These are phyloP conservation scores for Epipyxis sp. DNA, from an alignment of 108 stramenopile genomes.

Conservation along the genomic window DNA sequence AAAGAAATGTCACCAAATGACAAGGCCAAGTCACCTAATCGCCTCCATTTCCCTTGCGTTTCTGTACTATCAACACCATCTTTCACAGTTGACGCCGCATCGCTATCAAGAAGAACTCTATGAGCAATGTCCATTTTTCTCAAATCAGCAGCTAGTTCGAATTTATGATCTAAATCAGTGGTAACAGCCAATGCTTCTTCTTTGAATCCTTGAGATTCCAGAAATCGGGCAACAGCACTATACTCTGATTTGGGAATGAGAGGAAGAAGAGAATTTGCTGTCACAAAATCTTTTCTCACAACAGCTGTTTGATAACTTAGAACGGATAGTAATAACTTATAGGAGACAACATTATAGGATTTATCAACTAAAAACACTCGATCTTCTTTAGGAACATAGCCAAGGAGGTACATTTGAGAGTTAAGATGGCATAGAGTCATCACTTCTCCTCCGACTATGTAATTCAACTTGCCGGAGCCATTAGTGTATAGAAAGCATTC, in stretches of 20 bases:
- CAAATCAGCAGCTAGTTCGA: constrained; percentile 92
- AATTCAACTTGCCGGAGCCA: constrained; percentile 75
- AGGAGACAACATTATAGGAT: constrained; percentile 79
- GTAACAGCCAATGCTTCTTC: constrained; percentile 95
- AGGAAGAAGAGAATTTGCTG: constrained; percentile 89
- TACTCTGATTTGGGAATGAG: constrained; percentile 83
- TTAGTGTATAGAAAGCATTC: constrained; percentile 98
- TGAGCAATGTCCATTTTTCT: constrained; percentile 76
- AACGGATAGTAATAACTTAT: constrained; percentile 80
- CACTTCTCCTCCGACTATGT: constrained; percentile 95
- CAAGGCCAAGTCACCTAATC: constrained; percentile 92
- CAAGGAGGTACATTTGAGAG: constrained; percentile 76
- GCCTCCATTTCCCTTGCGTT: constrained; percentile 92
- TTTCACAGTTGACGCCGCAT: constrained; percentile 69
- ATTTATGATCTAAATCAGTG: constrained; percentile 62
- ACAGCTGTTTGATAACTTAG: constrained; percentile 97
- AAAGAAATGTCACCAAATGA: constrained; percentile 83
- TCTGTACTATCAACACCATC: constrained; percentile 76
- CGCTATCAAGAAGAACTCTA: constrained; percentile 65
- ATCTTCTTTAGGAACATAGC: constrained; percentile 97
- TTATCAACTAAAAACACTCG: constrained; percentile 93
- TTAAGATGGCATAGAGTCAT: constrained; percentile 94
- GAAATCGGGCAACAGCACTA: constrained; percentile 87
- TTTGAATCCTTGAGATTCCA: constrained; percentile 98
- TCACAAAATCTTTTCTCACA: constrained; percentile 94